phyloP scores from a whole-genome alignment of 768 basidiomycete genomes.

The Saitozyma sp. region DNA sequence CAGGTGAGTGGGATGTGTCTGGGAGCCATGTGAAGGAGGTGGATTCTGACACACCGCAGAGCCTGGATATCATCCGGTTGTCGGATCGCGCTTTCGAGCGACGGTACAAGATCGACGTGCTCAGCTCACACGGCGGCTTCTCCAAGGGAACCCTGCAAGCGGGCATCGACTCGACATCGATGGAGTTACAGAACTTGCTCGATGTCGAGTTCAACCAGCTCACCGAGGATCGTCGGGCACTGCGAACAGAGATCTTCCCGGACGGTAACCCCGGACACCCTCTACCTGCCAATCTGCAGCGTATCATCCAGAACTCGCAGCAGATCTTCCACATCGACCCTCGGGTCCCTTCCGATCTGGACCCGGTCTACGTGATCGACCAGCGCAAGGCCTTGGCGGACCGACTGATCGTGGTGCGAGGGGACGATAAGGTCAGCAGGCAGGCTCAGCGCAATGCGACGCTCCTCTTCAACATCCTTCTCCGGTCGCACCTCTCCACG shows the following conservation, averaged over 20 bases:
- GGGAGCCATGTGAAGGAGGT: neutral
- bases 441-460: constrained; percentile 88
- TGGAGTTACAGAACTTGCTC: constrained; percentile 77
- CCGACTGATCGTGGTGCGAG: constrained; percentile 82
- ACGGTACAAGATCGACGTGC: constrained; percentile 81
- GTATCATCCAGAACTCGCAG: constrained; percentile 89
- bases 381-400: constrained; percentile 71
- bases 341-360: constrained; percentile 88
- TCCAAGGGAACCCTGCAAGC: constrained; percentile 76
- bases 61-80: constrained; percentile 82
- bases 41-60: constrained; percentile 44
- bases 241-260: constrained; percentile 84
- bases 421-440: constrained; percentile 69
- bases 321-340: constrained; percentile 98
- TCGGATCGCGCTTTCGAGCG: constrained; percentile 81
- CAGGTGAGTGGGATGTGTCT: constrained; percentile 56
- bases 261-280: constrained; percentile 76
- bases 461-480: constrained; percentile 86
- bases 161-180: constrained; percentile 79
- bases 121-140: constrained; percentile 60
- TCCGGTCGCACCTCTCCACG: constrained; percentile 82
- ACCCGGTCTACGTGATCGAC: constrained; percentile 82
- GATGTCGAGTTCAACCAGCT: constrained; percentile 75
- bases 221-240: constrained; percentile 68
- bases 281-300: constrained; percentile 90